Conservation (phyloP, 352 stramenopile genomes). For the Lagenidium giganteum region DNA sequence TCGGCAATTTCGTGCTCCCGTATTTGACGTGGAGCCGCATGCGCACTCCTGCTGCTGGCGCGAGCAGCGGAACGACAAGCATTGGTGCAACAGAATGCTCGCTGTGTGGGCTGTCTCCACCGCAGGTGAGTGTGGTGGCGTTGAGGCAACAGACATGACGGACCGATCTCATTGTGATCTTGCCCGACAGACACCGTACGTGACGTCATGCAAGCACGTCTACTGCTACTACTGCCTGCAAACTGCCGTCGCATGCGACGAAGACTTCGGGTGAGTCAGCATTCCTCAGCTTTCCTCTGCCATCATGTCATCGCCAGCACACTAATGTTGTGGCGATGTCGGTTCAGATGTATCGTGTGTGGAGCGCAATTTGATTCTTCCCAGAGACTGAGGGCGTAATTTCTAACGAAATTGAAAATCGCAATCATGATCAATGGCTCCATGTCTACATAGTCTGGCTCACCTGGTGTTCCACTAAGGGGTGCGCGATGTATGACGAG, state of each 20-base stretch:
- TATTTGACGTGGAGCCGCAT: constrained; percentile 64
- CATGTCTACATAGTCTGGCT: too few species aligned
- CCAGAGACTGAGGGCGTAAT: constrained; percentile 36
- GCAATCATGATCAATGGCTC: too few species aligned
- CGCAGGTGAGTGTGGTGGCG: constrained; percentile 22
- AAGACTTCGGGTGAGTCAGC: constrained; percentile 62
- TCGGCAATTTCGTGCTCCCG: constrained; percentile 70
- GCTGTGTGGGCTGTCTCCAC: constrained; percentile 52
- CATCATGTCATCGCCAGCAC: neutral
- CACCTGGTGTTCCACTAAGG: too few species aligned
- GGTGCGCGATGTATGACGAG: neutral
- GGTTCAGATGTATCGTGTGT: constrained; percentile 50
- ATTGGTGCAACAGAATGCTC: constrained; percentile 34
- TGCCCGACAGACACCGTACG: constrained; percentile 66
- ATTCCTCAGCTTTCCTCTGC: neutral
- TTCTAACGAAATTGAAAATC: too few species aligned
- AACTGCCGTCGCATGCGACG: constrained; percentile 59
- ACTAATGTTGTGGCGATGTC: neutral
- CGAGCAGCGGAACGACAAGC: constrained; percentile 1
- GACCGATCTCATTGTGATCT: neutral
- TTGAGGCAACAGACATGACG: too few species aligned
- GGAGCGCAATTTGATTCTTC: constrained; percentile 65
- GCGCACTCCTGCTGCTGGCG: constrained; percentile 13
- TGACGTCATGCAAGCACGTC: constrained; percentile 81
- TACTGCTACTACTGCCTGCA: constrained; percentile 87